phyloP scores from a whole-genome alignment of 768 basidiomycete genomes.

The Tulasnella sp. region DNA sequence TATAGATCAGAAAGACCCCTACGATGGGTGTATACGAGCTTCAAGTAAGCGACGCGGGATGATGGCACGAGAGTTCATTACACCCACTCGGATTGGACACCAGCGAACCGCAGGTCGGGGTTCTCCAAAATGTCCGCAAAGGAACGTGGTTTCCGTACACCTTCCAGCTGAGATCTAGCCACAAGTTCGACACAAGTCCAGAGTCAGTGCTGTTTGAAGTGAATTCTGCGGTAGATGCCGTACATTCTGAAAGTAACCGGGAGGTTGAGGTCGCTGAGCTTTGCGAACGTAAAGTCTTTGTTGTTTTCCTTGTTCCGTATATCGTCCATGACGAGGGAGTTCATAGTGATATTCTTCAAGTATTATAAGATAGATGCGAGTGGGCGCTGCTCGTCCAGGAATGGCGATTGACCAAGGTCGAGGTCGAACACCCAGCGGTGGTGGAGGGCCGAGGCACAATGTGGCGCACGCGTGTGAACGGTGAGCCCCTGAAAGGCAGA shows the following conservation, averaged over 20 bases:
- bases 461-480: neutral
- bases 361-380: neutral
- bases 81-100: constrained; percentile 65
- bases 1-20: constrained; percentile 88
- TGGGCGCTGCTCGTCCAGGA: neutral
- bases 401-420: neutral
- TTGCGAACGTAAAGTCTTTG: constrained; percentile 89
- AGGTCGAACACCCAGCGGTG: neutral
- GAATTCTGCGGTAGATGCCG: constrained; percentile 18
- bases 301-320: constrained; percentile 29
- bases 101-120: constrained; percentile 72
- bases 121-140: constrained; percentile 75
- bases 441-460: neutral
- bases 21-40: constrained; percentile 18
- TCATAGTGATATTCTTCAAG: neutral
- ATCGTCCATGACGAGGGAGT: neutral
- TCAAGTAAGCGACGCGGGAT: constrained; percentile 1
- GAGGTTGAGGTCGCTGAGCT: constrained; percentile 76
- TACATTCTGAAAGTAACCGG: constrained; percentile 83
- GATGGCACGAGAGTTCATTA: constrained; percentile 2
- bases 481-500: too few species aligned
- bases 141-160: constrained; percentile 53
- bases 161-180: constrained; percentile 73
- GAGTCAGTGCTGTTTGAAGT: neutral
- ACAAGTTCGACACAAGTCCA: neutral